Base-by-base conservation (phyloP, 805 yeast species). In the Peterozyma toletana region DNA sequence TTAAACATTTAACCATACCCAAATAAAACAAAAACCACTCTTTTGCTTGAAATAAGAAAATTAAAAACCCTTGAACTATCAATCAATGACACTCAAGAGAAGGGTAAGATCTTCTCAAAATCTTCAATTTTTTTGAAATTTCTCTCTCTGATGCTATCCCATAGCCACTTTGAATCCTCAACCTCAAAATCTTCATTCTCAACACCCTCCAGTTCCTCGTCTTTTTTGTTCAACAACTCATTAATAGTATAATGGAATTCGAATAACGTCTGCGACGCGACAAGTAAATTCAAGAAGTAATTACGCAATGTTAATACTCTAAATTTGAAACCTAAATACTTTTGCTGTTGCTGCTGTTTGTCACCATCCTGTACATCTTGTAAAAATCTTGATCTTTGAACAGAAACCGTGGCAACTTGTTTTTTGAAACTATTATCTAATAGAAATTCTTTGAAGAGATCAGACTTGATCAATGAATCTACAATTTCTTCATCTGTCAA, bases 241-340 rank as follows among this genome's bases (percentile, higher is more conserved):
- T 65, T 70, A 3, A 64, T 47, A 49, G 64, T 63, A 38, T 66
- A 50, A 48, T 71, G 67, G 53, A 71, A 74, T 51, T 74, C 80
- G 46, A 69, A 65, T 7, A 76, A 70, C 0, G 80, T 74, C 37
- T 77, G 73, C 7, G 77, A 71, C 3, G 79, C 80, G 11, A 77
- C 79, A 11, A 77, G 69, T 44, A 75, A 56, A 54, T 75, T 75
- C n/a, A 75, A 62, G 44, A 75, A 60, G 48, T 71, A 75, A 55
- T 75, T 73, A 41, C 77, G 54, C 30, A 74, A 53, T 4, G 78
- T 77, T 21, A 72, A 64, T 41, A 68, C 68, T 53, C 67, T 70
- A 42, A 60, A 70, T 40, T 65, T 60, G 47, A 41, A 18, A 13
- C 40, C 17, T 34, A 46, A 34, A 37, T 17, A 2, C 41, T n/a